Evolutionary conservation across 2,329 filamentous ascomycete species (phyloP), one percentile per base, ranked within the genome.

Genomic region (Paecilomyces dactylethromorphus): DNA sequence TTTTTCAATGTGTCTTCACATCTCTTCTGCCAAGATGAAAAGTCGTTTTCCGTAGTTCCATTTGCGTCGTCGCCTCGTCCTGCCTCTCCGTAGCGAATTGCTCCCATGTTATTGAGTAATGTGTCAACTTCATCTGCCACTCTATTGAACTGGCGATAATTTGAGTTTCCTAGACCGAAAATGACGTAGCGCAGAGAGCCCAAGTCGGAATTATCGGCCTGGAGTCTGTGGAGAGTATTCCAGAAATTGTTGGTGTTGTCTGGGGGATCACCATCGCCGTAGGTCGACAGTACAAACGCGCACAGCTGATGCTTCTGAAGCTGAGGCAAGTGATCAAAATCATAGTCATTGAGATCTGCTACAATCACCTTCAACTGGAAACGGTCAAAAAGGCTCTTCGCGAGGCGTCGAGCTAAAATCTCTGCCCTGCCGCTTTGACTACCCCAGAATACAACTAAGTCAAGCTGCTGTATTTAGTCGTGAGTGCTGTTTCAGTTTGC

Each of bases 261-360:
- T 31, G 68, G 73, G 0, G 75, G 74, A n/a, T 77, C 74, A 1
- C 76, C 76, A 56, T 78, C 76, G 15, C 76, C 76, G 51, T 72
- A 77, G 0, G 76, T 77, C 0, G 73, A 69, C 4, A 76, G 59
- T n/a, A 76, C 65, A 51, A 76, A 77, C 13, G 29, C 15, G 10
- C 5, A 22, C 33, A 10, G 21, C 5, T 32, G 32, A 29, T n/a
- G n/a, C n/a, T n/a, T n/a, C 11, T 51, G 15, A 10, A 51, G 13
- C 6, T 32, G 18, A 6, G 31, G 6, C 5, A 56, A 21, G n/a
- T 29, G 15, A 3, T 52, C 5, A 49, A 32, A 11, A 51, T 56
- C 55, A 15, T 49, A 56, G 3, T 51, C n/a, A 1, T n/a, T n/a
- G 3, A 56, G 39, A 13, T 56, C 55, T 13, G 39, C 55, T 4